Evolutionary conservation across 371 early-diverging fungal genomes (phyloP).

Genomic region (Rhizopus stolonifer): DNA sequence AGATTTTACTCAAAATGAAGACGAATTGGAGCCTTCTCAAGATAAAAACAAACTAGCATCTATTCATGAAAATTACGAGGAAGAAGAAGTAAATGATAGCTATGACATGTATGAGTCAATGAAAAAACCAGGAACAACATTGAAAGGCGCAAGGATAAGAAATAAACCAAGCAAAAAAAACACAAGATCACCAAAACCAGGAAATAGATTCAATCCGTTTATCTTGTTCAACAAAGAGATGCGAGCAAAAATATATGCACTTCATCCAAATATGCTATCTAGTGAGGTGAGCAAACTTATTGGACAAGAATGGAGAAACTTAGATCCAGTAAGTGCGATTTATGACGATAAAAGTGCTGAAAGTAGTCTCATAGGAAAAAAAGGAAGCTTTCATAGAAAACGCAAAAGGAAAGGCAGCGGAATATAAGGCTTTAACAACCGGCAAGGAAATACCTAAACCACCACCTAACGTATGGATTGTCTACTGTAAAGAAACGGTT

Average conservation of each 20-base stretch:
- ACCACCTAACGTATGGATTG: slow-evolving; percentile 8
- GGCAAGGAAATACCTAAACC: background rate
- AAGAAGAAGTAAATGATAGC: background rate
- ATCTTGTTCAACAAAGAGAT: slow-evolving; percentile 23
- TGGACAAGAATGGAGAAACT: slow-evolving; percentile 15
- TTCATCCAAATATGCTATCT: slow-evolving; percentile 5
- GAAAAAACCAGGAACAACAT: background rate
- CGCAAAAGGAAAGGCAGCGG: slow-evolving; percentile 6
- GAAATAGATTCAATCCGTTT: slow-evolving; percentile 23
- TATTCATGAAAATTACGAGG: background rate
- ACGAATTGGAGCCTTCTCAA: background rate
- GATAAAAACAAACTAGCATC: too few species aligned
- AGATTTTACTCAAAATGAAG: background rate
- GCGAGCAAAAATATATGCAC: slow-evolving; percentile 3
- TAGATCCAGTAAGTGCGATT: slow-evolving; percentile 6
- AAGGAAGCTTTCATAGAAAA: slow-evolving; percentile 10
- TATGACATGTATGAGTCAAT: background rate
- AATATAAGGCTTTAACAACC: background rate
- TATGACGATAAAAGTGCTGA: background rate
- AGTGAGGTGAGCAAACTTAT: slow-evolving; percentile 13
- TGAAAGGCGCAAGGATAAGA: background rate
- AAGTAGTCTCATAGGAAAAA: slow-evolving; percentile 1
- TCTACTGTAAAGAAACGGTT: background rate
- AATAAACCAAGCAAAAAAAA: background rate
- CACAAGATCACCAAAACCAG: slow-evolving; percentile 3